phyloP scores from a whole-genome alignment of 108 stramenopile genomes.

The Epithemia pelagica region DNA sequence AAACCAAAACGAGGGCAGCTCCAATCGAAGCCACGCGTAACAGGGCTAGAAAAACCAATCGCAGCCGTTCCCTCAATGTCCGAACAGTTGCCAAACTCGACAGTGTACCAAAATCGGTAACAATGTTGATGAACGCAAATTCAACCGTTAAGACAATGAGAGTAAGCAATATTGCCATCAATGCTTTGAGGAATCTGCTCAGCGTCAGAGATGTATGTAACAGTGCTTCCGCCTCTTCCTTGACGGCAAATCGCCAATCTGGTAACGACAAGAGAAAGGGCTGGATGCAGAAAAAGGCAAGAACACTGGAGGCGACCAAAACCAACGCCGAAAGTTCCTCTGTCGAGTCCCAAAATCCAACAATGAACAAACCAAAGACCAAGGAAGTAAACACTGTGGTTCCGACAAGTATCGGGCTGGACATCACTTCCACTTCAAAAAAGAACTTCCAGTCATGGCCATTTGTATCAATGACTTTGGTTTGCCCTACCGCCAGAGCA shows the following conservation, averaged over 20 bases:
- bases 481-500: constrained; percentile 43
- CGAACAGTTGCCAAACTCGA: too few relatives aligned
- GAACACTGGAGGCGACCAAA: constrained; percentile 32
- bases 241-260: constrained; percentile 57
- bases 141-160: constrained; percentile 26
- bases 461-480: constrained; percentile 41
- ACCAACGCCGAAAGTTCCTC: constrained; percentile 36
- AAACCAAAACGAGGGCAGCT: background rate
- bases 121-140: constrained; percentile 23
- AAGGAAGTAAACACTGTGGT: constrained; percentile 31
- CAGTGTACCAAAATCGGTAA: too few relatives aligned
- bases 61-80: too few relatives aligned
- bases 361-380: constrained; percentile 31
- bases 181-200: constrained; percentile 46
- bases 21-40: background rate
- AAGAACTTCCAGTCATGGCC: constrained; percentile 36
- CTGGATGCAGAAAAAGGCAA: constrained; percentile 46
- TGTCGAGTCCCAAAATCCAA: constrained; percentile 41
- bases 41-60: background rate
- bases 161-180: constrained; percentile 26
- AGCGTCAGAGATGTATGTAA: constrained; percentile 43
- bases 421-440: constrained; percentile 46
- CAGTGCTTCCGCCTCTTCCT: too few relatives aligned
- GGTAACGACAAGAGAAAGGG: constrained; percentile 43
- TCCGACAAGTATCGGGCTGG: constrained; percentile 29